These are phyloP conservation scores for Trichoderma brevicompactum DNA, from an alignment of 2,329 filamentous ascomycete species.

Conservation along the genomic window DNA sequence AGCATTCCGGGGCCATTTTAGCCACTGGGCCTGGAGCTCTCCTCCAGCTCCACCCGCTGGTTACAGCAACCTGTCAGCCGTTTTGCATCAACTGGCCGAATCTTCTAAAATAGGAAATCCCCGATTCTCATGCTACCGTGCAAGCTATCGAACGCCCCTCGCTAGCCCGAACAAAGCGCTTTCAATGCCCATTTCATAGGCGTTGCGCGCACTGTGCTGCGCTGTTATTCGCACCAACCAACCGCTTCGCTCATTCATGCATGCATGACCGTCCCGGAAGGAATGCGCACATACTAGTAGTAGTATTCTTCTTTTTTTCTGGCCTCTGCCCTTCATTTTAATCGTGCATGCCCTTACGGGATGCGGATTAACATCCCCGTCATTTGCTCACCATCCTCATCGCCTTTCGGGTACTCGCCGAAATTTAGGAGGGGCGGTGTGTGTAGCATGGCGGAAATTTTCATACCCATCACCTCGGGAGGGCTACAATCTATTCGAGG, in stretches of 20 bases:
- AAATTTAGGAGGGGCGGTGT: conserved; percentile 16
- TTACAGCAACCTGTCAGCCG: conserved; percentile 15
- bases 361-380: conserved; percentile 10
- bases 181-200: background rate
- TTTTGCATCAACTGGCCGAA: background rate
- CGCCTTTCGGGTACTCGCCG: conserved; percentile 18
- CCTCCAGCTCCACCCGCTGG: background rate
- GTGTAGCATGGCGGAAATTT: background rate
- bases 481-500: background rate
- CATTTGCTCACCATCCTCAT: background rate
- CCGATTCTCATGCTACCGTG: conserved; percentile 15
- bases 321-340: background rate
- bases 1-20: conserved; percentile 1
- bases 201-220: background rate
- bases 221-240: background rate
- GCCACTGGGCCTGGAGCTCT: background rate
- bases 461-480: background rate
- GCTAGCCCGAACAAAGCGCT: conserved; percentile 3
- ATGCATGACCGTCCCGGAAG: background rate
- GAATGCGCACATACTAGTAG: background rate
- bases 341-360: background rate
- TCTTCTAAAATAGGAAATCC: conserved; percentile 28
- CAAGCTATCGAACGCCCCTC: conserved; percentile 24
- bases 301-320: background rate
- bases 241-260: background rate